phyloP scores from a whole-genome alignment of 352 stramenopile genomes.

The Phytophthora pseudosyringae region DNA sequence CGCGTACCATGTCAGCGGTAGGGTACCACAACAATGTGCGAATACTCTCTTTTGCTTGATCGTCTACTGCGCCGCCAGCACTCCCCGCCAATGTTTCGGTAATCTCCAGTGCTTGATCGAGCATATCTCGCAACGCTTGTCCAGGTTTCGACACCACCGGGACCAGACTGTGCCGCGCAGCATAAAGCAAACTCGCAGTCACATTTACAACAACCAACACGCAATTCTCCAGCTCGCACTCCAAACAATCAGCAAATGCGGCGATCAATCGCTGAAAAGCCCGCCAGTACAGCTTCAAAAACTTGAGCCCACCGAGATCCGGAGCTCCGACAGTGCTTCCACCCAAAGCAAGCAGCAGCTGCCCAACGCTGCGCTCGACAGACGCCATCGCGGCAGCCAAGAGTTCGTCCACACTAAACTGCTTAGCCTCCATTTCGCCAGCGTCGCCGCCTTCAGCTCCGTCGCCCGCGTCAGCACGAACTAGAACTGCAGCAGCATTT shows the following conservation, averaged over 20 bases:
- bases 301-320: conserved; percentile 38
- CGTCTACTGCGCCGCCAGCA: conserved; percentile 1
- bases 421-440: not conserved
- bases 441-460: not conserved
- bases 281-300: conserved; percentile 62
- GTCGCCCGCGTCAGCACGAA: not conserved
- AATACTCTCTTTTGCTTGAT: conserved; percentile 18
- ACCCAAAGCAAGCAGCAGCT: conserved; percentile 23
- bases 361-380: conserved; percentile 35
- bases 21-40: conserved; percentile 49
- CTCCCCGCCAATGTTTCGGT: conserved; percentile 34
- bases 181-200: conserved; percentile 40
- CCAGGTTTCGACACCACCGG: conserved; percentile 25
- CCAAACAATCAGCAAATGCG: conserved; percentile 30
- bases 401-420: conserved; percentile 44
- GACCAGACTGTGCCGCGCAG: conserved; percentile 8
- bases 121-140: conserved; percentile 35
- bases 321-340: not conserved
- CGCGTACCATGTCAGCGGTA: conserved; percentile 47
- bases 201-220: conserved; percentile 51
- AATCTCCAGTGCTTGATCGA: conserved; percentile 44
- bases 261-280: conserved; percentile 66
- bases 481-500: not conserved
- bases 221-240: conserved; percentile 48
- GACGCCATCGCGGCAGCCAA: conserved; percentile 35